Conservation (phyloP, 1,139 yeast species). For the Kluyveromyces sp. region DNA sequence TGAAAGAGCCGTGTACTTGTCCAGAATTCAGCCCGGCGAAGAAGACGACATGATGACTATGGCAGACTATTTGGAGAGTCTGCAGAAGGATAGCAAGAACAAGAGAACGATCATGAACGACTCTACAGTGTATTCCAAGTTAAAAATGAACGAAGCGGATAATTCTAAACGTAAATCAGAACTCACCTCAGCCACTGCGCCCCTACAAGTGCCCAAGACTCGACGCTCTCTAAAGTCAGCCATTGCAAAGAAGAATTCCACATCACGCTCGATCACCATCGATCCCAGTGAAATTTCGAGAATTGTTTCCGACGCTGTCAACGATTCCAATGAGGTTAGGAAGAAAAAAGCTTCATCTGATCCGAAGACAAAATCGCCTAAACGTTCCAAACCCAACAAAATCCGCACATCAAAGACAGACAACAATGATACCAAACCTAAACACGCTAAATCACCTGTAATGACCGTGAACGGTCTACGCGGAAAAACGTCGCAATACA, state of each 20-base stretch:
- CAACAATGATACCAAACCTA: neutral
- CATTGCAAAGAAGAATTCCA: too few species aligned
- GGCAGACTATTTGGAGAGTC: neutral
- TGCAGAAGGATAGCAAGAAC: conserved; percentile 14
- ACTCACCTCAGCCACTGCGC: neutral
- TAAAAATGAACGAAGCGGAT: neutral
- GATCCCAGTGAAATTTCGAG: neutral
- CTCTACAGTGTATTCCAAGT: neutral
- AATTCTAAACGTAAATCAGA: too few species aligned
- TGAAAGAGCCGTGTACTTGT: conserved; percentile 15
- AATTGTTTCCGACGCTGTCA: neutral
- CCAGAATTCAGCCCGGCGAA: conserved; percentile 13
- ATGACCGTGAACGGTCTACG: neutral
- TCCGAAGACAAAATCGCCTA: too few species aligned
- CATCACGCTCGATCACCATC: neutral
- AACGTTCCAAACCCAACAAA: too few species aligned
- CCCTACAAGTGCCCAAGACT: too few species aligned
- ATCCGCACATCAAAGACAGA: too few species aligned
- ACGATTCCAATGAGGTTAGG: neutral
- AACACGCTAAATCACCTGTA: neutral
- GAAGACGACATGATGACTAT: neutral
- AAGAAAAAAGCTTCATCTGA: neutral
- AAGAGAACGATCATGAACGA: conserved; percentile 21
- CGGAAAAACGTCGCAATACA: neutral
- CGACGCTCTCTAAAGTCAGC: too few species aligned